phyloP scores from a whole-genome alignment of 495 filamentous ascomycete genomes.

The Tuber calosporum region DNA sequence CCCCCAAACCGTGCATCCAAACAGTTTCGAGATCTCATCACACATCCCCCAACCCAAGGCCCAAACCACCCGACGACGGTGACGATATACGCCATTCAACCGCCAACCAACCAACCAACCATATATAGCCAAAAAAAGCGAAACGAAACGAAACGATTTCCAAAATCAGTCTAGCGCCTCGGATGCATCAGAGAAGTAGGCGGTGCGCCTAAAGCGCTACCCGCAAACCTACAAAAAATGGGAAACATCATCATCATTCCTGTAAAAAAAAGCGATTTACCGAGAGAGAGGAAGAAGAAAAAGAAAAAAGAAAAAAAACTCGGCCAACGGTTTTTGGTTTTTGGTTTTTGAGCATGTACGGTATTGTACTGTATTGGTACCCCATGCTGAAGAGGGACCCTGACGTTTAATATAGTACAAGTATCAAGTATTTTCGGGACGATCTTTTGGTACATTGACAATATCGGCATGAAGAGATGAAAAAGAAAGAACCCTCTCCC shows the following conservation, averaged over 20 bases:
- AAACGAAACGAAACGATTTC: not conserved
- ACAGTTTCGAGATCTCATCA: not conserved
- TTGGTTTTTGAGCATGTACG: not conserved
- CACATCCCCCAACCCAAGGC: not conserved
- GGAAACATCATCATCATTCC: too few relatives aligned
- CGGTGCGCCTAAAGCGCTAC: constrained; percentile 4
- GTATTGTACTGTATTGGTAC: too few relatives aligned
- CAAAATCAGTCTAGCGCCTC: not conserved
- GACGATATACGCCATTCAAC: not conserved
- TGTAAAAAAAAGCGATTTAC: not conserved
- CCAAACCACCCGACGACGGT: not conserved
- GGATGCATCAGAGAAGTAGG: not conserved
- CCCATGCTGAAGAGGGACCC: not conserved
- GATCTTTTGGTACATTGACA: not conserved
- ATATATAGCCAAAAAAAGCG: not conserved
- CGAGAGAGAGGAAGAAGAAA: too few relatives aligned
- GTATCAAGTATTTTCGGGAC: not conserved
- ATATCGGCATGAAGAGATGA: too few relatives aligned
- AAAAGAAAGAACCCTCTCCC: not conserved
- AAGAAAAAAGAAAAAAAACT: not conserved
- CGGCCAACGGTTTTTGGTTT: not conserved
- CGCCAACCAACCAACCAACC: not conserved
- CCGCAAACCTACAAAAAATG: not conserved
- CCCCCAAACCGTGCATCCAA: too few relatives aligned
- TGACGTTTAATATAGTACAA: too few relatives aligned